Percentiles rank a stretch among this genome's conserved stretches.
phyloP scores from a whole-genome alignment of 2,329 filamentous ascomycete genomes.

The Balansia obtecta region DNA sequence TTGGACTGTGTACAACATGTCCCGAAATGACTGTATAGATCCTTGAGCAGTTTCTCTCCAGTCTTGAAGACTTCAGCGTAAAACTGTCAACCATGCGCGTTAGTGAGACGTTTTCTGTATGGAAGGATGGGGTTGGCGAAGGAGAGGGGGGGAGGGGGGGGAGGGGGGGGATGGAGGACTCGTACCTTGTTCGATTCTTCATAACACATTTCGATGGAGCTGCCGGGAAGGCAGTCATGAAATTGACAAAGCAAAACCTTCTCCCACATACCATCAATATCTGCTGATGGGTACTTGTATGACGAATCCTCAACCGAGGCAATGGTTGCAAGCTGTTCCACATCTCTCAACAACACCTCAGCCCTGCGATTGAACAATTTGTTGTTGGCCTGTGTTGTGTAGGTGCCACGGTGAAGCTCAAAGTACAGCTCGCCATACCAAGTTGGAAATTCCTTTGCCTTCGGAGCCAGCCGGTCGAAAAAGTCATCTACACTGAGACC shows the following conservation, averaged over 20 bases:
- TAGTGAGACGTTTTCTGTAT: slow-evolving; percentile 8
- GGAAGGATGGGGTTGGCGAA: no score
- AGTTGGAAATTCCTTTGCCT: slow-evolving; percentile 67
- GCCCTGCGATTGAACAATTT: slow-evolving; percentile 85
- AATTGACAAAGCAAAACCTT: slow-evolving; percentile 85
- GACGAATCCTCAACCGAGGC: slow-evolving; percentile 59
- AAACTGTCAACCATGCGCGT: slow-evolving; percentile 33
- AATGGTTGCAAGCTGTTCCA: slow-evolving; percentile 79
- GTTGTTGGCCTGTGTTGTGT: slow-evolving; percentile 95
- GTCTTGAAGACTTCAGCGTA: slow-evolving; percentile 75
- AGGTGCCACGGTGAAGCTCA: slow-evolving; percentile 91
- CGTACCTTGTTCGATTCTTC: slow-evolving; percentile 81
- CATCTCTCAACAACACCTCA: slow-evolving; percentile 73
- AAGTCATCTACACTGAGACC: slow-evolving; percentile 89
- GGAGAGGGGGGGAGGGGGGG: no score
- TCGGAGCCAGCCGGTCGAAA: slow-evolving; percentile 74
- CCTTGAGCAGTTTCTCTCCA: slow-evolving; percentile 58
- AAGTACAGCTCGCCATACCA: slow-evolving; percentile 99
- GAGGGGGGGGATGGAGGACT: no score
- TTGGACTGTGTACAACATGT: slow-evolving; percentile 34
- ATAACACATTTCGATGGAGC: slow-evolving; percentile 95
- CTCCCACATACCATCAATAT: slow-evolving; percentile 97
- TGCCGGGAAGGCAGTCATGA: slow-evolving; percentile 92
- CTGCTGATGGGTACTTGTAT: slow-evolving; percentile 86
- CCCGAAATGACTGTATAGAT: slow-evolving; percentile 56